Evolutionary conservation across 1,284 basidiomycete species (phyloP).

Genomic region (Xerocomus amazonicus): DNA sequence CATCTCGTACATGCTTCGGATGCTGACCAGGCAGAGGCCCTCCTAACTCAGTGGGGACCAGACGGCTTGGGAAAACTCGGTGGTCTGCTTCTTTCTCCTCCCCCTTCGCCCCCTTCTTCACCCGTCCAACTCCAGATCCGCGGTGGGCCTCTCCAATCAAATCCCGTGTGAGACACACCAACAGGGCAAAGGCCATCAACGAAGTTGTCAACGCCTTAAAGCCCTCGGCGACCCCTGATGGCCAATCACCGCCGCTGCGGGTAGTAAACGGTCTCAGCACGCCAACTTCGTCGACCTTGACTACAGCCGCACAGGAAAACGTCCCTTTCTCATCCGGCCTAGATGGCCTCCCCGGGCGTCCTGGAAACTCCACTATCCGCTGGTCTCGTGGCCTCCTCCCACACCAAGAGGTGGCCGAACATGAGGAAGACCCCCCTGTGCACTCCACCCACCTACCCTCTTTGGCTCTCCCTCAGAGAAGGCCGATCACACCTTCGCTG

Average conservation of each 20-base stretch:
- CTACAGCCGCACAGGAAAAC: conserved; percentile 69
- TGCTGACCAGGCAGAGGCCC: conserved; percentile 85
- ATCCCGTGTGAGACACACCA: conserved; percentile 67
- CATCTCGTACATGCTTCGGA: conserved; percentile 94
- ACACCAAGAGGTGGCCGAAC: conserved; percentile 61
- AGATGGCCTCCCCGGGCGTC: conserved; percentile 54
- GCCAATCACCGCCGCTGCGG: conserved; percentile 55
- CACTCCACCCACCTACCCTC: conserved; percentile 16
- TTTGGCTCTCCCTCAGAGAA: conserved; percentile 34
- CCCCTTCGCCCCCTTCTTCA: conserved; percentile 23
- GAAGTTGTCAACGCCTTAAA: conserved; percentile 71
- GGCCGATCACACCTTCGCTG: conserved; percentile 75
- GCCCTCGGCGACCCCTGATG: conserved; percentile 48
- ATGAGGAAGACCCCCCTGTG: conserved; percentile 45
- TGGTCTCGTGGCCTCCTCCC: conserved; percentile 57
- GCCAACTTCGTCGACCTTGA: conserved; percentile 55
- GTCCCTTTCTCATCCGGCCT: conserved; percentile 42
- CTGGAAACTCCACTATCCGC: conserved; percentile 57
- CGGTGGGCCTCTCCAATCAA: conserved; percentile 91
- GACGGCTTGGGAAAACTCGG: conserved; percentile 90
- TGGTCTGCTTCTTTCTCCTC: conserved; percentile 49
- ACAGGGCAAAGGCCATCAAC: conserved; percentile 80
- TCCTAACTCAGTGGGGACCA: conserved; percentile 86
- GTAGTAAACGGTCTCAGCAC: conserved; percentile 81
- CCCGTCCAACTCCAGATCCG: conserved; percentile 57